Conservation (phyloP, 371 early-diverging fungal genomes). For the Apophysomyces trapeziformis region DNA sequence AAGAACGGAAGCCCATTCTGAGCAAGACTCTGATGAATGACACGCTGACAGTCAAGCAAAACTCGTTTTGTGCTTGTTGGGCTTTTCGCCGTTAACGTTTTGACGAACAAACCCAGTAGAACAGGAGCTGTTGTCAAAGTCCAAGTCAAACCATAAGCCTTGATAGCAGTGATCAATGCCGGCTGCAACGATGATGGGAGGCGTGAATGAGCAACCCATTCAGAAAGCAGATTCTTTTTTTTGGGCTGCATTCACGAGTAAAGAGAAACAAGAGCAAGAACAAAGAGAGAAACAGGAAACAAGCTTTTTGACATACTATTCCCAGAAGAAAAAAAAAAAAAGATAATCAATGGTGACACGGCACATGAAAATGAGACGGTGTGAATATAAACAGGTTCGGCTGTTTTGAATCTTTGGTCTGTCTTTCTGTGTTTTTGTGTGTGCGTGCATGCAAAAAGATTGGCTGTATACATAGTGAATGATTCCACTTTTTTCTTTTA, state of each 20-base stretch:
- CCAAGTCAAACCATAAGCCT: conserved; percentile 50
- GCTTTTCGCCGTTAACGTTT: conserved; percentile 10
- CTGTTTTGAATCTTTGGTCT: background rate
- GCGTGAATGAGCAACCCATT: background rate
- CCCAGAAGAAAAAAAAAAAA: background rate
- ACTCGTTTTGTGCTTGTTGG: conserved; percentile 16
- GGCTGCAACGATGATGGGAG: conserved; percentile 17
- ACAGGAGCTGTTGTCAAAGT: conserved; percentile 36
- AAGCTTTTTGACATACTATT: background rate
- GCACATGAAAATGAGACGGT: conserved; percentile 4
- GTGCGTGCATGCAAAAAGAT: too few species aligned
- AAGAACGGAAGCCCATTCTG: conserved; percentile 47
- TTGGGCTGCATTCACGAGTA: background rate
- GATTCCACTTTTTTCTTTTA: conserved; percentile 15
- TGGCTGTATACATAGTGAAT: too few species aligned
- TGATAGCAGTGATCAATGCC: conserved; percentile 37
- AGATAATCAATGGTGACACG: background rate
- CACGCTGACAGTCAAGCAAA: conserved; percentile 20
- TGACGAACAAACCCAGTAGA: conserved; percentile 29
- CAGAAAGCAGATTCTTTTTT: background rate
- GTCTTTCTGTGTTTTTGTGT: background rate
- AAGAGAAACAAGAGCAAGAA: background rate
- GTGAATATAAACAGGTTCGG: background rate
- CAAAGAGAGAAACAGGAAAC: background rate
- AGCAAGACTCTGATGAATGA: conserved; percentile 29